A percentile compares a stretch with the other conserved stretches of the same genome.
Conservation (phyloP, 352 stramenopile genomes). For the Globisporangium radiosum region DNA sequence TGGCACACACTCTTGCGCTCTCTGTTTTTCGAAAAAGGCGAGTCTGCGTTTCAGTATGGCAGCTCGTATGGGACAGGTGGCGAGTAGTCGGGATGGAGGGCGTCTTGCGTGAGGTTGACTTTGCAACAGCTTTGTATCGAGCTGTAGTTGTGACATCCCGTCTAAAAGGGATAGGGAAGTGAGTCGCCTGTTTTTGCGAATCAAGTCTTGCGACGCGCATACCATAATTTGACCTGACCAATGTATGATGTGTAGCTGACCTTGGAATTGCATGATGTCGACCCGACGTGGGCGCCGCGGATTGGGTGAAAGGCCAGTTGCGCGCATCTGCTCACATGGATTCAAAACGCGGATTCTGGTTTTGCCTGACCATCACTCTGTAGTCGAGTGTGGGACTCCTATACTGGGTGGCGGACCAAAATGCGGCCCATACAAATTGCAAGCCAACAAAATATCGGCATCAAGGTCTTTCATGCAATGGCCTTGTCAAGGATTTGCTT, state of each 20-base stretch:
- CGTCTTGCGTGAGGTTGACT: not conserved
- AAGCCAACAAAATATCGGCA: too few species aligned
- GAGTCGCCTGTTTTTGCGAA: too few species aligned
- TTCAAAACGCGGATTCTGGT: not conserved
- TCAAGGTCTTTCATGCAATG: too few species aligned
- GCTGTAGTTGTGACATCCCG: not conserved
- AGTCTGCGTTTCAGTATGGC: not conserved
- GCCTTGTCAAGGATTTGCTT: not conserved
- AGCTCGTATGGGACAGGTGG: not conserved
- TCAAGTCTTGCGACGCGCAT: too few species aligned
- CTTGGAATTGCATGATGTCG: too few species aligned
- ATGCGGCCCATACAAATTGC: not conserved
- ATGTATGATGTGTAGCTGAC: too few species aligned
- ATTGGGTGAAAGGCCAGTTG: too few species aligned
- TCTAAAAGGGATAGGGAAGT: too few species aligned
- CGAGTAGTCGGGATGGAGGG: not conserved
- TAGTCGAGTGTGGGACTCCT: not conserved
- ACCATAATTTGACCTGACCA: too few species aligned
- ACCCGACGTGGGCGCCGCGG: too few species aligned
- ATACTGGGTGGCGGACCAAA: not conserved
- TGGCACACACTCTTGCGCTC: not conserved
- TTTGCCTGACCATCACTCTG: not conserved
- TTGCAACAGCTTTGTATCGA: not conserved
- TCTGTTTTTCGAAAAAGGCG: not conserved
- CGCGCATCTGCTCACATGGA: not conserved